These are phyloP conservation scores for Petunia axillaris DNA, from an alignment of 257 asterid genomes.

Conservation along the genomic window DNA sequence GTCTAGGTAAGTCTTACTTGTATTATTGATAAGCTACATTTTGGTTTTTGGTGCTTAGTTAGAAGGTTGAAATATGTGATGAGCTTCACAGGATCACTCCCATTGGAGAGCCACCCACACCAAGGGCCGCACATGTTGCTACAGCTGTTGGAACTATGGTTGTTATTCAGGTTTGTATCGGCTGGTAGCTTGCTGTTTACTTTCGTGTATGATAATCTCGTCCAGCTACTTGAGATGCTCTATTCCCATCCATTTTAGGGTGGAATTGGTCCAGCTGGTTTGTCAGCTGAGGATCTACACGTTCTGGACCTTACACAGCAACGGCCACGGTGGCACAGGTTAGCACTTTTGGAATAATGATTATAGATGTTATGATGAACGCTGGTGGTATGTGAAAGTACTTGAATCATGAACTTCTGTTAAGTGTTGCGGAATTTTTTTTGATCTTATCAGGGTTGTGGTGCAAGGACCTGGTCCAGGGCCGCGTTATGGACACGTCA, in stretches of 20 bases:
- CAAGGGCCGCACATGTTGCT: conserved; percentile 99
- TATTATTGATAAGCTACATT: conserved; percentile 13
- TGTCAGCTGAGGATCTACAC: conserved; percentile 84
- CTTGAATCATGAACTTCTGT: conserved; percentile 20
- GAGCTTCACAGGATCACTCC: conserved; percentile 73
- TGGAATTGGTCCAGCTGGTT: conserved; percentile 82
- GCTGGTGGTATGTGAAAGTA: conserved; percentile 12
- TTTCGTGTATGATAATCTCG: not conserved
- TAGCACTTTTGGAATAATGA: conserved; percentile 27
- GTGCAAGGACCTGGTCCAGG: conserved; percentile 99
- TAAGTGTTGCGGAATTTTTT: conserved; percentile 21
- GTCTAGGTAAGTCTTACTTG: conserved; percentile 67
- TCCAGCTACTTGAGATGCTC: conserved; percentile 12
- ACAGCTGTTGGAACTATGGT: conserved; percentile 99
- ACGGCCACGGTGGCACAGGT: conserved; percentile 97
- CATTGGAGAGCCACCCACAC: conserved; percentile 99
- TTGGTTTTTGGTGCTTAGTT: conserved; percentile 23
- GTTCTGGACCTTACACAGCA: conserved; percentile 78
- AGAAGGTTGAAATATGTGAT: conserved; percentile 23
- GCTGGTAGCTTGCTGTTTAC: conserved; percentile 9
- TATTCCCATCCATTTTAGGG: conserved; percentile 49
- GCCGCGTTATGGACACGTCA: conserved; percentile 98
- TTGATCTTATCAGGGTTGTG: conserved; percentile 66
- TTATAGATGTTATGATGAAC: conserved; percentile 22
- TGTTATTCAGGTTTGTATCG: conserved; percentile 83